These are phyloP conservation scores for Teratosphaeriaceae sp. DNA, from an alignment of 2,329 filamentous ascomycete species.

Conservation along the genomic window DNA sequence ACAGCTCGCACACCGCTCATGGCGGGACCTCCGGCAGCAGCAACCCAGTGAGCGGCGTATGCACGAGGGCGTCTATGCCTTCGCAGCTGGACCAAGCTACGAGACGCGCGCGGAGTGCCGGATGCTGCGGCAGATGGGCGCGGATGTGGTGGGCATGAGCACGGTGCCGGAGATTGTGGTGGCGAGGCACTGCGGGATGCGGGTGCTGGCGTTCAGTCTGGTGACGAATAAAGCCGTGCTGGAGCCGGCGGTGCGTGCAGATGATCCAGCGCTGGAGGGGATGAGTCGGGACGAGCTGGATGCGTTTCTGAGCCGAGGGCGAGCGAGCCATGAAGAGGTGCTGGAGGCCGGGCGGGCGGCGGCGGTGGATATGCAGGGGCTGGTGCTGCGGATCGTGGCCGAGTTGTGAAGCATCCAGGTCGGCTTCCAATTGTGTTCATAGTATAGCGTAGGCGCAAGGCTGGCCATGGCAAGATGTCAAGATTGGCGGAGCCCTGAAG, in stretches of 20 bases:
- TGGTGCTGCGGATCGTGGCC: slow-evolving; percentile 41
- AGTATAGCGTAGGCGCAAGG: no score
- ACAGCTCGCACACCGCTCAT: slow-evolving; percentile 50
- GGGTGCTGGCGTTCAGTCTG: slow-evolving; percentile 58
- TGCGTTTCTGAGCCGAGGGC: slow-evolving; percentile 51
- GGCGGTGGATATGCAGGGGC: slow-evolving; percentile 55
- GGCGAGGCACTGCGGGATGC: slow-evolving; percentile 57
- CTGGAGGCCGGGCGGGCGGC: slow-evolving; percentile 54
- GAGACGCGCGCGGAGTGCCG: slow-evolving; percentile 61
- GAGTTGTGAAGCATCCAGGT: no score
- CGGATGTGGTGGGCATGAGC: slow-evolving; percentile 66
- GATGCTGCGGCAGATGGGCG: slow-evolving; percentile 53
- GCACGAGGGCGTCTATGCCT: slow-evolving; percentile 61
- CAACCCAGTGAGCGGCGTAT: slow-evolving; percentile 43
- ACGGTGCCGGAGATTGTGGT: slow-evolving; percentile 63
- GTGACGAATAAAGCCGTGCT: slow-evolving; percentile 60
- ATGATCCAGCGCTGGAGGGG: slow-evolving; percentile 48
- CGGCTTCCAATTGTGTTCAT: slow-evolving; percentile 4
- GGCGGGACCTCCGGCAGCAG: slow-evolving; percentile 44
- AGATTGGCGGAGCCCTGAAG: no score
- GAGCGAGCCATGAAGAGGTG: slow-evolving; percentile 59
- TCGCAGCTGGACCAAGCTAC: slow-evolving; percentile 57
- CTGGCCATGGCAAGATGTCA: no score
- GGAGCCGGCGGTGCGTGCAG: slow-evolving; percentile 51
- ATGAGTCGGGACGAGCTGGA: slow-evolving; percentile 46